Conservation (phyloP, 257 asterid genomes). For the Ocimum tenuiflorum region DNA sequence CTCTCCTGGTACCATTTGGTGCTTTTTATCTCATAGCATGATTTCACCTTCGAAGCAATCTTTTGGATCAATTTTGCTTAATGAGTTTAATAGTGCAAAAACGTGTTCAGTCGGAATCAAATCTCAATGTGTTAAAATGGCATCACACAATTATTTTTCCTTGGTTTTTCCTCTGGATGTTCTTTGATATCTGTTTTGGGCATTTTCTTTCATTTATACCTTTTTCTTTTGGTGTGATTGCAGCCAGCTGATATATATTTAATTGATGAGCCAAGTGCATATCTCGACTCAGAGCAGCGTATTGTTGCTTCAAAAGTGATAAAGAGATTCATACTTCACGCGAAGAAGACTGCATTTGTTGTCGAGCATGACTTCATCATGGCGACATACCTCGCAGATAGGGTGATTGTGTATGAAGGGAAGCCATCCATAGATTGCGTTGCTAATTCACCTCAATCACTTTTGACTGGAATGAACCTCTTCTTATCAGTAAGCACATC, state of each 20-base stretch:
- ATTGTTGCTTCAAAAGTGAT: slow-evolving; percentile 97
- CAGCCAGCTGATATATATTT: slow-evolving; percentile 98
- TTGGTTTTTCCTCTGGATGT: neutral
- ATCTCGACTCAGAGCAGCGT: slow-evolving; percentile 98
- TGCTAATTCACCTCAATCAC: slow-evolving; percentile 91
- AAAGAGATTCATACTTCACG: slow-evolving; percentile 92
- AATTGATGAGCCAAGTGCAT: slow-evolving; percentile 97
- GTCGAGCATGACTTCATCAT: slow-evolving; percentile 97
- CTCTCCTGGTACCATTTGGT: neutral
- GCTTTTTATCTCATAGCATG: neutral
- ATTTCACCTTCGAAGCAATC: neutral
- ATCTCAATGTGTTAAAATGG: no score
- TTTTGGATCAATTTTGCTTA: no score
- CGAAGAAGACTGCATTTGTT: slow-evolving; percentile 89
- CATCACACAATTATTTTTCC: no score
- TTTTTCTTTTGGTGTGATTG: slow-evolving; percentile 17
- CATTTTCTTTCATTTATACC: neutral
- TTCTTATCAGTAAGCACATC: slow-evolving; percentile 75
- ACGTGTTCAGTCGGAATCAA: no score
- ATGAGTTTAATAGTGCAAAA: no score
- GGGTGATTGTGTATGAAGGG: slow-evolving; percentile 94
- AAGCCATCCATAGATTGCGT: slow-evolving; percentile 72
- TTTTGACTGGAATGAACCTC: slow-evolving; percentile 94
- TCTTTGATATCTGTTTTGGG: neutral
- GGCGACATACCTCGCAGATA: slow-evolving; percentile 98